These are phyloP conservation scores for Blastobotrys malaysiensis DNA, from an alignment of 1,139 yeast genomes.

Conservation along the genomic window DNA sequence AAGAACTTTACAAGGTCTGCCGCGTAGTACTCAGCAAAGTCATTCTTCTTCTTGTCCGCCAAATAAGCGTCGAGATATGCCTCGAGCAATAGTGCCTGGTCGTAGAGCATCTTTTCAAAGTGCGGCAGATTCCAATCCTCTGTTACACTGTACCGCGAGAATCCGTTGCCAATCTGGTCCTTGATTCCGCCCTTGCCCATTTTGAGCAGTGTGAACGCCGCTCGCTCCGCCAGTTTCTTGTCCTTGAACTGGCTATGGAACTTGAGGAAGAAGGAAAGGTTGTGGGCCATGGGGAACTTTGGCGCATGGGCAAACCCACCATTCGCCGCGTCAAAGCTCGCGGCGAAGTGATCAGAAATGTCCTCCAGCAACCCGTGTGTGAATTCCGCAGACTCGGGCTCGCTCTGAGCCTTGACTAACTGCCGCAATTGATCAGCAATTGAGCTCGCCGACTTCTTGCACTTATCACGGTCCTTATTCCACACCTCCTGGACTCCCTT, in stretches of 20 bases:
- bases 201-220: conserved; percentile 26
- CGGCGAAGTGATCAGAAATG: conserved; percentile 26
- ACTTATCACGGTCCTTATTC: conserved; percentile 24
- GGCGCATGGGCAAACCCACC: conserved; percentile 38
- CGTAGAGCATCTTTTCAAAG: conserved; percentile 38
- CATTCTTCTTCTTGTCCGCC: conserved; percentile 13
- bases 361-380: conserved; percentile 20
- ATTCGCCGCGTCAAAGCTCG: conserved; percentile 25
- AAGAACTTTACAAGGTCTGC: conserved; percentile 29
- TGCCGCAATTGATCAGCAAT: conserved; percentile 21
- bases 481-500: conserved; percentile 29
- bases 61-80: conserved; percentile 32
- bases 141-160: conserved; percentile 37
- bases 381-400: conserved; percentile 21
- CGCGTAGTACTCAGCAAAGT: conserved; percentile 18
- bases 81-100: conserved; percentile 34
- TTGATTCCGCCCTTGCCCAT: conserved; percentile 36
- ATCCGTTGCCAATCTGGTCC: conserved; percentile 37
- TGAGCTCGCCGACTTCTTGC: conserved; percentile 24
- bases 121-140: conserved; percentile 40
- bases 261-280: conserved; percentile 29
- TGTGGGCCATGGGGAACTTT: conserved; percentile 35
- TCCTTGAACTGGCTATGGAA: conserved; percentile 15
- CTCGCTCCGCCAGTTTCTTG: conserved; percentile 19
- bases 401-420: conserved; percentile 28